A percentile compares a stretch with the other conserved stretches of the same genome.
Evolutionary conservation across 306 rosid genomes (phyloP).

Genomic region (Prunus padus): DNA sequence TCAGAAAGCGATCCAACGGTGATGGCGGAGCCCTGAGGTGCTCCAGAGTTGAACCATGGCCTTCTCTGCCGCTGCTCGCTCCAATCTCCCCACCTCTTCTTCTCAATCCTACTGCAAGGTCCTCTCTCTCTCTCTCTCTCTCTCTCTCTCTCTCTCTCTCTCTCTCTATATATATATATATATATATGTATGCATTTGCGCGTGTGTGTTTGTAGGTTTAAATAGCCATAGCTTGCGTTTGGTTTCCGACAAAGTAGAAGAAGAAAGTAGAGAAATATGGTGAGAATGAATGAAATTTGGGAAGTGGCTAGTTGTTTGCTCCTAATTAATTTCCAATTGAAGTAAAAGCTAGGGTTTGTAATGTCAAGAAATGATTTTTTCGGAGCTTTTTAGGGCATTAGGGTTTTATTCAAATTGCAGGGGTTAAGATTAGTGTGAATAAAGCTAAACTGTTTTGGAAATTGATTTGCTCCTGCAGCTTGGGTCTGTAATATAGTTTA

Average conservation of each 20-base stretch:
- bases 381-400: not conserved
- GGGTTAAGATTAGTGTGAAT: not conserved
- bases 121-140: constrained; percentile 17
- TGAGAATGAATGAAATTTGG: not conserved
- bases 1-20: not conserved
- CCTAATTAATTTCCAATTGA: not conserved
- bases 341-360: not conserved
- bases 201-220: not conserved
- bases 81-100: constrained; percentile 36
- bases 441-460: not conserved
- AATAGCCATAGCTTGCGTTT: not conserved
- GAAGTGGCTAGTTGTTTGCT: not conserved
- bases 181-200: not conserved
- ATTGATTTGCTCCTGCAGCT: not conserved
- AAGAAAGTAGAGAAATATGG: not conserved
- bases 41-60: constrained; percentile 48
- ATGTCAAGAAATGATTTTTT: not conserved
- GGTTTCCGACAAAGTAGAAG: constrained; percentile 3
- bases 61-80: constrained; percentile 48
- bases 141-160: constrained; percentile 7
- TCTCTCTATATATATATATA: not conserved
- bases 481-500: not conserved
- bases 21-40: constrained; percentile 27
- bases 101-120: constrained; percentile 46
- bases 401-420: not conserved